phyloP scores from a whole-genome alignment of 768 basidiomycete species.

The Rhizopogon vesiculosus region DNA sequence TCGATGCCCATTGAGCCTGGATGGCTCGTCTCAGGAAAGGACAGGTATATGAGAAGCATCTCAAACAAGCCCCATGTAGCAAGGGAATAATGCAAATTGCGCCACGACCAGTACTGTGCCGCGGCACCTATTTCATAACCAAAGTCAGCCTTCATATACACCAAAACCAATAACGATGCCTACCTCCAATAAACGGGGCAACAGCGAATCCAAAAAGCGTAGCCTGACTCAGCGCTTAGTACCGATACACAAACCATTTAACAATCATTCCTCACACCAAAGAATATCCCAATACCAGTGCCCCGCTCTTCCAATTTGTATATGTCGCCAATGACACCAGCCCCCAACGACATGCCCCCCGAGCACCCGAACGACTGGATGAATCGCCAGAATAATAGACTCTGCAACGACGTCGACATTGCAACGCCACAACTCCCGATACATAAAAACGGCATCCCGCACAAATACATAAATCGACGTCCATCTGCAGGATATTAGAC shows the following conservation, averaged over 20 bases:
- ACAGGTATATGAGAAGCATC: conserved; percentile 33
- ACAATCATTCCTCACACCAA: conserved; percentile 31
- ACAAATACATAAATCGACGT: conserved; percentile 50
- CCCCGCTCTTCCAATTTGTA: conserved; percentile 50
- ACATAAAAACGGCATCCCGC: conserved; percentile 40
- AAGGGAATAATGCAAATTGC: conserved; percentile 43
- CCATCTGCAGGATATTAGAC: conserved; percentile 41
- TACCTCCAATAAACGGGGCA: conserved; percentile 51
- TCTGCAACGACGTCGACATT: conserved; percentile 34
- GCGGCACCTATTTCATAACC: conserved; percentile 29
- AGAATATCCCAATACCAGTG: conserved; percentile 49
- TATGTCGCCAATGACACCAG: conserved; percentile 55
- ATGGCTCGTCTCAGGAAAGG: conserved; percentile 58
- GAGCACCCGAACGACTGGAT: conserved; percentile 58
- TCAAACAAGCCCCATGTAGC: conserved; percentile 33
- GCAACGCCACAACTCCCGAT: conserved; percentile 56
- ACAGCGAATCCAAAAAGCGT: conserved; percentile 50
- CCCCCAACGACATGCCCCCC: conserved; percentile 45
- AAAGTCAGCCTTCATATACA: neutral
- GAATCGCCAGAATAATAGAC: conserved; percentile 53
- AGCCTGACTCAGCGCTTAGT: conserved; percentile 12
- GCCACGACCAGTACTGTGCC: conserved; percentile 56
- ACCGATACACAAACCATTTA: neutral
- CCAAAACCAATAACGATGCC: neutral
- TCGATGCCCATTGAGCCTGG: conserved; percentile 55